Evolutionary conservation across 2,329 filamentous ascomycete genomes (phyloP).

Genomic region (Neurospora sp.): DNA sequence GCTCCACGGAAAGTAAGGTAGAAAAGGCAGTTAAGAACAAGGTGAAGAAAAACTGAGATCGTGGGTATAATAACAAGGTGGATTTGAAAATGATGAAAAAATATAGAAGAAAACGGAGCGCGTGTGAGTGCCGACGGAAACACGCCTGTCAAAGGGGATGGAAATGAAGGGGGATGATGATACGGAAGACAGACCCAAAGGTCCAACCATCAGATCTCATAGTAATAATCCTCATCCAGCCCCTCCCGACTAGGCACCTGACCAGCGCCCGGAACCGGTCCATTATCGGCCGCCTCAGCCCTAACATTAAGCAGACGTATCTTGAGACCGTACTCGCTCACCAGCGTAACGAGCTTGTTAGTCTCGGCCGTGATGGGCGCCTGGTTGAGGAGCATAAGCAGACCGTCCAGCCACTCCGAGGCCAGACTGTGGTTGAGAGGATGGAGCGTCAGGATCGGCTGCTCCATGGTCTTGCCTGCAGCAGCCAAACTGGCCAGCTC

Average conservation of each 20-base stretch:
- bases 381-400: constrained; percentile 91
- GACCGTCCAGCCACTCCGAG: constrained; percentile 91
- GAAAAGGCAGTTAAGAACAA: neutral
- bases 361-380: constrained; percentile 96
- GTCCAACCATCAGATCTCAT: constrained; percentile 49
- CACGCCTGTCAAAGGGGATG: neutral
- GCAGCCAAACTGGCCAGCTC: constrained; percentile 21
- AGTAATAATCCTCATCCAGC: constrained; percentile 88
- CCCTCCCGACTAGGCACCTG: constrained; percentile 73
- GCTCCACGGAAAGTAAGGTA: neutral
- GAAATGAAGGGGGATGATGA: neutral
- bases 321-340: constrained; percentile 85
- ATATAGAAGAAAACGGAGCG: neutral
- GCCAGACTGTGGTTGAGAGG: constrained; percentile 73
- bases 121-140: neutral
- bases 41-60: neutral
- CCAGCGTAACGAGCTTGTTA: constrained; percentile 74
- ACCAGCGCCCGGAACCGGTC: constrained; percentile 57
- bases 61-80: neutral
- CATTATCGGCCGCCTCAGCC: constrained; percentile 66
- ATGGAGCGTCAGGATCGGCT: constrained; percentile 70
- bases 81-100: neutral
- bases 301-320: constrained; percentile 86
- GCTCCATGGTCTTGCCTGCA: constrained; percentile 46
- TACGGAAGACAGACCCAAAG: constrained; percentile 1